Base-by-base conservation (phyloP, 1,139 yeast species). In the Suhomyces bribrorum region DNA sequence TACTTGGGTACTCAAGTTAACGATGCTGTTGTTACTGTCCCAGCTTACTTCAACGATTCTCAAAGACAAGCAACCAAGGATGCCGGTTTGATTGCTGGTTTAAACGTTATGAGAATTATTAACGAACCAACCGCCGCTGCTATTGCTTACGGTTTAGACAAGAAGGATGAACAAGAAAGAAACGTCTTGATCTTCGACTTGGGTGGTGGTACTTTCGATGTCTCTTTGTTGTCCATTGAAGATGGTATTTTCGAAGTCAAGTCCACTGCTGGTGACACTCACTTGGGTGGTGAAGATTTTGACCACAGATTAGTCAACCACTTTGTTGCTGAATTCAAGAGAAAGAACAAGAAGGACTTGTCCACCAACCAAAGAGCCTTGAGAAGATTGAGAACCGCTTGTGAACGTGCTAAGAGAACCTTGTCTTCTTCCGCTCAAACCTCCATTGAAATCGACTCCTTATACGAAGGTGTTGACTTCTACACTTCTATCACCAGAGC, bases 131-230 rank as follows among this genome's bases (percentile, higher is more conserved):
- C 82, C 43, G 82, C 82, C 29, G 82, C 82, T 46, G 82, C 82
- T 48, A 76, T 77, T 61, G 82, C 82, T 42, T 77, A 77, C 59
- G 82, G 82, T 61, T 70, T 77, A 54, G 83, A 81, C 66, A 85
- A 86, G 71, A 85, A 86, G 71, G 62, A 53, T 37, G 81, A 83
- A 50, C 75, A 76, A 54, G 74, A 69, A 73, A 87, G 87, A 75
- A 84, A 87, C 62, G 94, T 89, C 43, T 79, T 89, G 61, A 88
- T 89, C 59, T 89, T 88, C 70, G 97, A 89, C 70, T 78, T 89
- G 62, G 97, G 97, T 81, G 97, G 97, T 76, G 97, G 97, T 79
- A 89, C 97, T 59, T 89, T 89, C 69, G 97, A 89, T 86, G 97
- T 89, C 42, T 89, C 97, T 29, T 77, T 89, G 53, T 77, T 89